A percentile compares a stretch with the other conserved stretches of the same genome.
Conservation (phyloP, 192 early-diverging fungal genomes). For the Coemansia sp. region DNA sequence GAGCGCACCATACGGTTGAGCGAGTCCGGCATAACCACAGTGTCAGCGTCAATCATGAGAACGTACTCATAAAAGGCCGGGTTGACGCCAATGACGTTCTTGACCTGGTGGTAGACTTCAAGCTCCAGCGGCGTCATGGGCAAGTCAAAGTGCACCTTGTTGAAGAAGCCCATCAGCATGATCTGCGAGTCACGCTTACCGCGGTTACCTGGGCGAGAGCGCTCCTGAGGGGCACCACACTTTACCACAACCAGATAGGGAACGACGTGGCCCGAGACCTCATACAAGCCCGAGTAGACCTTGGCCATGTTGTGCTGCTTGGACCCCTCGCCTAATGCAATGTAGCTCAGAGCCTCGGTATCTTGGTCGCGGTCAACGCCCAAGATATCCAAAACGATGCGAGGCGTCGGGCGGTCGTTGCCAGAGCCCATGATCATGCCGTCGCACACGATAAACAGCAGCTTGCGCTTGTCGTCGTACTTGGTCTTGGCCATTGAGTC, state of each 20-base stretch:
- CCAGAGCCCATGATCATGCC: conserved; percentile 97
- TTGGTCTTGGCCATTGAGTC: conserved; percentile 86
- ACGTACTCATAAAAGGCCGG: conserved; percentile 95
- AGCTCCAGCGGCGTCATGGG: conserved; percentile 95
- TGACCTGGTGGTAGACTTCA: conserved; percentile 98
- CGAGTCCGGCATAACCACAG: conserved; percentile 85
- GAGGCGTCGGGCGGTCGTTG: conserved; percentile 94
- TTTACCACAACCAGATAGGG: conserved; percentile 96
- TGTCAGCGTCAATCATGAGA: conserved; percentile 98
- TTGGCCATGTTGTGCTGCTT: conserved; percentile 97
- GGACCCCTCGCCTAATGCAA: conserved; percentile 84
- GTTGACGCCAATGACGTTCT: conserved; percentile 97
- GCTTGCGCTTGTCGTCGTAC: conserved; percentile 98
- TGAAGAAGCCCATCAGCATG: conserved; percentile 96
- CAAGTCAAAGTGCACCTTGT: conserved; percentile 91
- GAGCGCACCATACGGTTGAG: conserved; percentile 90
- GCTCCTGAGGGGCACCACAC: conserved; percentile 82
- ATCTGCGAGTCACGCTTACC: conserved; percentile 99
- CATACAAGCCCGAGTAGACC: conserved; percentile 96
- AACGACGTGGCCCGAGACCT: conserved; percentile 86
- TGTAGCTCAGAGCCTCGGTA: conserved; percentile 82
- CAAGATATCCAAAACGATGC: conserved; percentile 95
- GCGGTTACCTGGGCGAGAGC: conserved; percentile 88
- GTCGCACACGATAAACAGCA: conserved; percentile 94
- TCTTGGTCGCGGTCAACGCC: conserved; percentile 84